Percentiles rank a stretch among this genome's conserved stretches.
These are phyloP conservation scores for Penicilliopsis zonata DNA, from an alignment of 495 filamentous ascomycete genomes.

Conservation along the genomic window DNA sequence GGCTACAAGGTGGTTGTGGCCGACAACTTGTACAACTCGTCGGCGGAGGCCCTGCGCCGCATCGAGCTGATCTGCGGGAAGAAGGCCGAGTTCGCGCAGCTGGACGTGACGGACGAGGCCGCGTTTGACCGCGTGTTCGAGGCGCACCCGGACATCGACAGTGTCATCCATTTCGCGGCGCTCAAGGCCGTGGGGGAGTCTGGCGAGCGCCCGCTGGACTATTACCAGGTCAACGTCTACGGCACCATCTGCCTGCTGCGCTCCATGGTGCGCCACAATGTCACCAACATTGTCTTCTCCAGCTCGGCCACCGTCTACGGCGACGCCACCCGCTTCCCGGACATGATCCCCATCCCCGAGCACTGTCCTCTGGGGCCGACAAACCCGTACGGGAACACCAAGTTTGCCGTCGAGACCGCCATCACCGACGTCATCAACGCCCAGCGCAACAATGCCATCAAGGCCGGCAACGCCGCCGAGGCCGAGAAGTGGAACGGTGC, in stretches of 20 bases:
- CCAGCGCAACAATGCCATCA: slow-evolving; percentile 70
- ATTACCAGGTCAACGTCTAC: slow-evolving; percentile 93
- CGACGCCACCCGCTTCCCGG: slow-evolving; percentile 87
- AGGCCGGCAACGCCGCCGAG: slow-evolving; percentile 58
- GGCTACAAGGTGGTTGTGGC: slow-evolving; percentile 93
- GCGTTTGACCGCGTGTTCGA: slow-evolving; percentile 79
- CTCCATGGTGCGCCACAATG: slow-evolving; percentile 78
- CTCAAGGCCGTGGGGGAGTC: slow-evolving; percentile 98
- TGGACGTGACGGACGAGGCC: slow-evolving; percentile 77
- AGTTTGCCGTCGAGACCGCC: slow-evolving; percentile 77
- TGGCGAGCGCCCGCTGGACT: slow-evolving; percentile 87
- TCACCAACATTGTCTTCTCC: slow-evolving; percentile 95
- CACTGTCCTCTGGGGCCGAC: slow-evolving; percentile 90
- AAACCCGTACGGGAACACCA: slow-evolving; percentile 95
- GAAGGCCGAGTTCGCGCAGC: slow-evolving; percentile 71
- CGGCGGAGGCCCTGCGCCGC: slow-evolving; percentile 74
- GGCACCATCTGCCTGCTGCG: slow-evolving; percentile 81
- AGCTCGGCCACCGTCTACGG: slow-evolving; percentile 96
- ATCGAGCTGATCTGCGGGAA: slow-evolving; percentile 90
- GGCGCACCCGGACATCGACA: slow-evolving; percentile 86
- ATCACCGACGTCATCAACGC: slow-evolving; percentile 87
- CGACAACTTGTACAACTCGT: slow-evolving; percentile 95
- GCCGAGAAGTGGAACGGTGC: slow-evolving; percentile 83
- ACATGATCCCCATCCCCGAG: slow-evolving; percentile 99
- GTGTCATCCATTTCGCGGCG: slow-evolving; percentile 96